These are phyloP conservation scores for Starmerella apis DNA, from an alignment of 805 yeast genomes.

Conservation along the genomic window DNA sequence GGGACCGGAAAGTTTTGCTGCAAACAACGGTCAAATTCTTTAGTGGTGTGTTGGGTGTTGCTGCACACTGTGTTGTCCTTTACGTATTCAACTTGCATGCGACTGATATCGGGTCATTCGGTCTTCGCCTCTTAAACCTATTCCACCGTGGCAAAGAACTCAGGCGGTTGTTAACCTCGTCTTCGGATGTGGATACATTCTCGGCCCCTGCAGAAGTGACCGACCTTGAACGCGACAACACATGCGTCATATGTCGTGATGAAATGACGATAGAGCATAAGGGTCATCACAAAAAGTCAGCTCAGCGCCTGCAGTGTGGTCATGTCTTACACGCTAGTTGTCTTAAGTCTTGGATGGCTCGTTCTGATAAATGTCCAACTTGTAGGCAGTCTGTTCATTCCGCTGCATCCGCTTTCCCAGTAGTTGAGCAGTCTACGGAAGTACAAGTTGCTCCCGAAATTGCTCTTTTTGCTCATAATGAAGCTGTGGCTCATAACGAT, in stretches of 20 bases:
- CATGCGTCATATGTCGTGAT: constrained; percentile 87
- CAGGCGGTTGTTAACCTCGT: constrained; percentile 30
- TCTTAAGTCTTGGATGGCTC: constrained; percentile 81
- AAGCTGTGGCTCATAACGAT: background rate
- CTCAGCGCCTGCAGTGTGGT: constrained; percentile 72
- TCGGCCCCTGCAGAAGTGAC: constrained; percentile 52
- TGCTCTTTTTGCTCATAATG: background rate
- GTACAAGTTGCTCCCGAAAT: background rate
- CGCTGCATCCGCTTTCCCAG: constrained; percentile 13
- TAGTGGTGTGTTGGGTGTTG: constrained; percentile 42
- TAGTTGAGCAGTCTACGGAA: background rate
- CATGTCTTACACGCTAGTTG: constrained; percentile 87
- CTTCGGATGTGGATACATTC: constrained; percentile 53
- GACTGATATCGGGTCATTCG: constrained; percentile 37
- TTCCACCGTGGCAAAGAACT: constrained; percentile 27
- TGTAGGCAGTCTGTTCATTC: constrained; percentile 37
- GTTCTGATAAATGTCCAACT: constrained; percentile 88
- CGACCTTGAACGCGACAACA: constrained; percentile 49
- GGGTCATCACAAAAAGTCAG: constrained; percentile 39
- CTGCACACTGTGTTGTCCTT: constrained; percentile 36
- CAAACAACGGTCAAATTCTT: constrained; percentile 46
- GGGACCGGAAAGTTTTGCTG: constrained; percentile 60
- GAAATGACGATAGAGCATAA: constrained; percentile 51
- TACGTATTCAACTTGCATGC: constrained; percentile 36
- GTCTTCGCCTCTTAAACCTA: constrained; percentile 29